Percentiles rank a stretch among this genome's conserved stretches.
Evolutionary conservation across 192 early-diverging fungal species (phyloP).

Genomic region (Mortierella alpina): DNA sequence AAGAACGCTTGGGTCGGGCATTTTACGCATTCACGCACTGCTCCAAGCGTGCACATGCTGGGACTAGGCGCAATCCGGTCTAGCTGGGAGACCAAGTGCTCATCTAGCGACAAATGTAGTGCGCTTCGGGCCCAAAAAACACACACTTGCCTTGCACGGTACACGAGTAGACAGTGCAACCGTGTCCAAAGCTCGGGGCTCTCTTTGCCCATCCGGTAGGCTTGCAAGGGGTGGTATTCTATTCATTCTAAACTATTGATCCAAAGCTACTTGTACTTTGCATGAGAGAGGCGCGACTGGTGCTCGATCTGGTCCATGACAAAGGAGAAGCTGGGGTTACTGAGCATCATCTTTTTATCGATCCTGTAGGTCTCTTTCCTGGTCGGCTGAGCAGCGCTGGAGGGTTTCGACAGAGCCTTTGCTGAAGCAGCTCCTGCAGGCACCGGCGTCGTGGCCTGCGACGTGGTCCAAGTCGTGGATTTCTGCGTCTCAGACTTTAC

Average conservation of each 20-base stretch:
- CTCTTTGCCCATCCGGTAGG: background rate
- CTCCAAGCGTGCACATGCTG: too few species aligned
- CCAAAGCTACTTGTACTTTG: conserved; percentile 3
- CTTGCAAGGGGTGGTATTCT: conserved; percentile 1
- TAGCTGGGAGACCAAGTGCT: too few species aligned
- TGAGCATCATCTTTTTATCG: conserved; percentile 44
- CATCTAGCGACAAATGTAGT: too few species aligned
- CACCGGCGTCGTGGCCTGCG: conserved; percentile 2
- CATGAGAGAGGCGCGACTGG: conserved; percentile 31
- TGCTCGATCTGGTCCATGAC: conserved; percentile 48
- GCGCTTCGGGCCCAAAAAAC: too few species aligned
- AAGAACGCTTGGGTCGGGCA: too few species aligned
- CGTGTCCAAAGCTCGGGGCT: background rate
- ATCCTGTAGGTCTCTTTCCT: conserved; percentile 34
- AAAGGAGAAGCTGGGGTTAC: conserved; percentile 48
- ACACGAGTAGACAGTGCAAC: background rate
- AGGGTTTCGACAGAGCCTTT: background rate
- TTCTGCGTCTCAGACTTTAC: conserved; percentile 33
- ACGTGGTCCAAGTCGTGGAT: conserved; percentile 28
- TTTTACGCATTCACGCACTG: too few species aligned
- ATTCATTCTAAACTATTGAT: background rate
- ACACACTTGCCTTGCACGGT: too few species aligned
- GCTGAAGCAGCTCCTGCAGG: background rate
- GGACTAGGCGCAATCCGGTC: too few species aligned
- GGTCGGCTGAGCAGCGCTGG: background rate